Percentiles rank a stretch among this genome's conserved stretches.
Conservation (phyloP, 179 eudicot genomes). For the Sideroxylon spinosum region DNA sequence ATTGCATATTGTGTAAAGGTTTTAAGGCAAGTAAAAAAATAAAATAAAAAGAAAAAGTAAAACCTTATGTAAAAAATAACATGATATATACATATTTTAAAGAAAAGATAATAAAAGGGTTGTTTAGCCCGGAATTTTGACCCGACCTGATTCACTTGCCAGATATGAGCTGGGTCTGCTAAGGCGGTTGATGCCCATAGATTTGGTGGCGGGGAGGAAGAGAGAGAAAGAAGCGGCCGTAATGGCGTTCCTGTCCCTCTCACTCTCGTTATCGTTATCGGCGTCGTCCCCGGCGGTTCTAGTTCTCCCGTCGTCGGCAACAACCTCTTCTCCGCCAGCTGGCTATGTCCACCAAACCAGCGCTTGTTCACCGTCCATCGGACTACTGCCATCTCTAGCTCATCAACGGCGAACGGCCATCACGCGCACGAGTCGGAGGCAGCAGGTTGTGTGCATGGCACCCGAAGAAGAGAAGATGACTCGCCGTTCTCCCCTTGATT, state of each 20-base stretch:
- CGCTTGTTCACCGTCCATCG: not conserved
- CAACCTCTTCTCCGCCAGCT: slow-evolving; percentile 3
- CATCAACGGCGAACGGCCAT: not conserved
- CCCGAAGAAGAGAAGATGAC: slow-evolving; percentile 87
- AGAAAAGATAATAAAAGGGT: no score
- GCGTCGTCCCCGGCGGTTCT: not conserved
- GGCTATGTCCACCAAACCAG: not conserved
- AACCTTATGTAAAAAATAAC: no score
- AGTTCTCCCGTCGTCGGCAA: not conserved
- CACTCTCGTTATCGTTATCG: not conserved
- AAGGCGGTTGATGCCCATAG: not conserved
- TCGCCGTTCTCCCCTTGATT: slow-evolving; percentile 89
- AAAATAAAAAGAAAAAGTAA: no score
- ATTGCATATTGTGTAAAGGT: no score
- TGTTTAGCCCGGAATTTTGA: no score
- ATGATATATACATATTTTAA: no score
- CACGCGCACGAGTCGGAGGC: slow-evolving; percentile 19
- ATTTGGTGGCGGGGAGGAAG: slow-evolving; percentile 1
- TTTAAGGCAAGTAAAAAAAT: no score
- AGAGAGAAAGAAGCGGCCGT: slow-evolving; percentile 10
- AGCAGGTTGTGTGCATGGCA: slow-evolving; percentile 66
- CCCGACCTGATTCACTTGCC: no score
- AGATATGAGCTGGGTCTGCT: no score
- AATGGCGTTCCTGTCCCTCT: slow-evolving; percentile 13
- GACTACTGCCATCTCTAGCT: not conserved